phyloP scores from a whole-genome alignment of 495 filamentous ascomycete species.

The Penicillium egyptiacum region DNA sequence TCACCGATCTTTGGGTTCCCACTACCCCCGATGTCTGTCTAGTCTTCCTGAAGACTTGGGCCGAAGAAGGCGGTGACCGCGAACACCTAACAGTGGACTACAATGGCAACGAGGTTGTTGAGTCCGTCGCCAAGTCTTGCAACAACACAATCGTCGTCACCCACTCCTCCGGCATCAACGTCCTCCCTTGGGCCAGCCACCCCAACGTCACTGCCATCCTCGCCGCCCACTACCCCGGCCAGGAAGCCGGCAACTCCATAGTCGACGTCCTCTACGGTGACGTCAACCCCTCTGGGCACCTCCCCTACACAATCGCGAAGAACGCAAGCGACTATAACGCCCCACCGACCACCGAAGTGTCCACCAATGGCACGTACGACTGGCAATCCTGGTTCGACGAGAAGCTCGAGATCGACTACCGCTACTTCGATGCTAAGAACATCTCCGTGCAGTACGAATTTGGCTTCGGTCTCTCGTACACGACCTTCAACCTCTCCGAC shows the following conservation, averaged over 20 bases:
- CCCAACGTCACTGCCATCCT: slow-evolving; percentile 65
- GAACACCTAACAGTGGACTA: slow-evolving; percentile 44
- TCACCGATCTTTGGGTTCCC: slow-evolving; percentile 33
- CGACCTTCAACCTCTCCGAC: slow-evolving; percentile 46
- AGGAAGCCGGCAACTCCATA: slow-evolving; percentile 58
- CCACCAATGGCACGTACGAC: slow-evolving; percentile 27
- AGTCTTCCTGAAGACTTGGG: slow-evolving; percentile 57
- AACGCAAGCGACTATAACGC: slow-evolving; percentile 57
- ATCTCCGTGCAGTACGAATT: slow-evolving; percentile 63
- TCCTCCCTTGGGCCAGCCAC: slow-evolving; percentile 59
- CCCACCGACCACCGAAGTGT: not conserved
- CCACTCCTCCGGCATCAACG: slow-evolving; percentile 59
- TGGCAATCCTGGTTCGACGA: slow-evolving; percentile 62
- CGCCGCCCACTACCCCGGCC: slow-evolving; percentile 57
- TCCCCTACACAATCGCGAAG: slow-evolving; percentile 69
- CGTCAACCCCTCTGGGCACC: slow-evolving; percentile 57
- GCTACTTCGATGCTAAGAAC: slow-evolving; percentile 59
- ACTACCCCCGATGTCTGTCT: slow-evolving; percentile 58
- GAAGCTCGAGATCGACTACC: slow-evolving; percentile 65
- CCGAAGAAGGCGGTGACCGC: slow-evolving; percentile 58
- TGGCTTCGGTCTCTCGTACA: slow-evolving; percentile 66
- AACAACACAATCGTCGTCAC: slow-evolving; percentile 63
- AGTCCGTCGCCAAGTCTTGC: slow-evolving; percentile 55
- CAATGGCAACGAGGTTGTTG: slow-evolving; percentile 56
- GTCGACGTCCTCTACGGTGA: slow-evolving; percentile 61